phyloP scores from a whole-genome alignment of 2,329 filamentous ascomycete species.

The Fusarium tuaranense region DNA sequence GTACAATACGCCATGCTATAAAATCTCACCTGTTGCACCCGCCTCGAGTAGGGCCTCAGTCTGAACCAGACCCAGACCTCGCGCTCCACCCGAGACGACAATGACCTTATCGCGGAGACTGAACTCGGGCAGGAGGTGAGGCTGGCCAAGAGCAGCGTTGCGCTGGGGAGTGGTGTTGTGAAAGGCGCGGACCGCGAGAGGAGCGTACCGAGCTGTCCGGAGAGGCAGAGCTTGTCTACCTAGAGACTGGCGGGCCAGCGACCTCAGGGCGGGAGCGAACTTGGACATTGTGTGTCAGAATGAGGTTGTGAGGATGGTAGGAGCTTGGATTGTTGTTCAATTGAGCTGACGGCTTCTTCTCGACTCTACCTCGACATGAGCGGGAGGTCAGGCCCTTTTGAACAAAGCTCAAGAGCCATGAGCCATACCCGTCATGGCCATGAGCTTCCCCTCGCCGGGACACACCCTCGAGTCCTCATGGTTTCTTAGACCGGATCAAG shows the following conservation, averaged over 20 bases:
- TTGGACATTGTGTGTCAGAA: conserved; percentile 42
- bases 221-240: conserved; percentile 19
- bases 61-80: conserved; percentile 82
- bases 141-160: conserved; percentile 32
- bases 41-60: conserved; percentile 84
- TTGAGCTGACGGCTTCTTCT: background rate
- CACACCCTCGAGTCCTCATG: background rate
- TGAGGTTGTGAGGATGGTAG: background rate
- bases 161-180: conserved; percentile 34
- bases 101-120: conserved; percentile 79
- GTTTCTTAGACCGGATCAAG: background rate
- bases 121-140: conserved; percentile 75
- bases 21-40: conserved; percentile 71
- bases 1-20: background rate
- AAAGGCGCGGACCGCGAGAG: conserved; percentile 33
- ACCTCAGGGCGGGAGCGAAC: conserved; percentile 37
- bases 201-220: conserved; percentile 14
- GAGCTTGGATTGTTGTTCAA: background rate
- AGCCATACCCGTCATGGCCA: background rate
- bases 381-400: conserved; percentile 16
- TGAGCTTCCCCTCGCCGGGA: background rate
- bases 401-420: conserved; percentile 9
- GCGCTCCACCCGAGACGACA: conserved; percentile 80
- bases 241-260: conserved; percentile 34
- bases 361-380: background rate